A percentile compares a stretch with the other conserved stretches of the same genome.
phyloP scores from a whole-genome alignment of 495 filamentous ascomycete genomes.

The Penicillium soppii region DNA sequence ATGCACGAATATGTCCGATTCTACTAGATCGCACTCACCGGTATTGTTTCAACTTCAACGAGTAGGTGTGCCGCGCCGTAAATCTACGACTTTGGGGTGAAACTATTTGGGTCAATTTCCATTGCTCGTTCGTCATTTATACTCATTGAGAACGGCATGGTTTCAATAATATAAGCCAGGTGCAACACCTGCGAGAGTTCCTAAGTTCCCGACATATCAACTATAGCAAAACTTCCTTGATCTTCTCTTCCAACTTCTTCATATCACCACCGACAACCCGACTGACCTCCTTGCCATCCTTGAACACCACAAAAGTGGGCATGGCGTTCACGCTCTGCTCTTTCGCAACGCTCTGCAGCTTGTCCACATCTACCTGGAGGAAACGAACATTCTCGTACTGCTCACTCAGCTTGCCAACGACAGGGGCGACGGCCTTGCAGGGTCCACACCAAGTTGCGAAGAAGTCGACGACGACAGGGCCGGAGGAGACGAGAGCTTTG shows the following conservation, averaged over 20 bases:
- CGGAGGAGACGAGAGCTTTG: conserved; percentile 27
- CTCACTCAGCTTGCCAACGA: conserved; percentile 29
- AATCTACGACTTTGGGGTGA: no score
- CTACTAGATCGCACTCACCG: no score
- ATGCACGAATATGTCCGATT: not conserved
- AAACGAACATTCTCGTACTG: conserved; percentile 60
- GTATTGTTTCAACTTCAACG: no score
- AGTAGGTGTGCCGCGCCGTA: no score
- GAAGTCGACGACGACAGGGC: conserved; percentile 28
- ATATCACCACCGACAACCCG: conserved; percentile 74
- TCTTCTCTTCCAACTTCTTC: conserved; percentile 49
- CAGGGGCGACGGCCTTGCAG: conserved; percentile 26
- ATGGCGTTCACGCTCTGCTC: conserved; percentile 80
- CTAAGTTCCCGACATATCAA: not conserved
- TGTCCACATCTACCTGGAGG: conserved; percentile 86
- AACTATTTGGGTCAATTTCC: no score
- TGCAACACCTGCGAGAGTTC: not conserved
- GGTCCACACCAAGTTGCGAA: conserved; percentile 32
- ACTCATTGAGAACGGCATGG: no score
- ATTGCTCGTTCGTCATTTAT: no score
- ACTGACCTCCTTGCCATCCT: conserved; percentile 59
- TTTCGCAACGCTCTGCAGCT: conserved; percentile 65
- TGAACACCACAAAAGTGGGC: conserved; percentile 85
- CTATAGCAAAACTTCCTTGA: conserved; percentile 28
- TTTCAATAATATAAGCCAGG: no score